Conservation (phyloP, 169 alveolate genomes). For the Amoebophrya sp. region DNA sequence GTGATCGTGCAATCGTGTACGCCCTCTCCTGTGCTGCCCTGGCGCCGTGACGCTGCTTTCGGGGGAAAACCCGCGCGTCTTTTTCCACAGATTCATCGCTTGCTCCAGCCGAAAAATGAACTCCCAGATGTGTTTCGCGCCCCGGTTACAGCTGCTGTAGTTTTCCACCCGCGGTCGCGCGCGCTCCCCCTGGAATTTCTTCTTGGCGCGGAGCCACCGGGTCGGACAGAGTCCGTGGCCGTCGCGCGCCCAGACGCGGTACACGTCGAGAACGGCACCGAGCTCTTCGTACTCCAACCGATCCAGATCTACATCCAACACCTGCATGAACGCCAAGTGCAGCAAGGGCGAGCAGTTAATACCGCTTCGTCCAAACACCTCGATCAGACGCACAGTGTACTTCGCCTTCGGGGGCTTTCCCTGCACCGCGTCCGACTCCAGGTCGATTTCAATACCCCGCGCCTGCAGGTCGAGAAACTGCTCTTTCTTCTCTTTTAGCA, state of each 20-base stretch:
- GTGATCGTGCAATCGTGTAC: too few species aligned
- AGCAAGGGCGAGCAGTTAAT: neutral
- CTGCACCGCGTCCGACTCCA: neutral
- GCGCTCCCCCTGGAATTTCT: neutral
- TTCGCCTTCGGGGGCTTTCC: neutral
- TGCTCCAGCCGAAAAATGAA: neutral
- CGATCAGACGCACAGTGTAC: neutral
- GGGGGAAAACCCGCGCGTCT: neutral
- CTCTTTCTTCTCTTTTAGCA: neutral
- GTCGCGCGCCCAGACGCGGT: neutral
- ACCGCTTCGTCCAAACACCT: neutral
- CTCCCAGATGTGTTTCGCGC: constrained; percentile 27
- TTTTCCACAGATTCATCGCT: neutral
- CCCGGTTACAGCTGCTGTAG: neutral
- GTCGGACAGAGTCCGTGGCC: neutral
- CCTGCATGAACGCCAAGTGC: neutral
- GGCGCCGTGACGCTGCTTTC: too few species aligned
- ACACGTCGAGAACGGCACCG: neutral
- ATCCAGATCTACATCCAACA: neutral
- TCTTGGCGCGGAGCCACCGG: constrained; percentile 13
- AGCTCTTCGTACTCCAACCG: neutral
- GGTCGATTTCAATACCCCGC: neutral
- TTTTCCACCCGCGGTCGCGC: neutral
- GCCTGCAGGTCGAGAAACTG: neutral
- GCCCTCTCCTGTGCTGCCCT: too few species aligned